Percentiles rank a stretch among this genome's conserved stretches.
Evolutionary conservation across 2,329 filamentous ascomycete species (phyloP).

Genomic region (Hypoxylon sp.): DNA sequence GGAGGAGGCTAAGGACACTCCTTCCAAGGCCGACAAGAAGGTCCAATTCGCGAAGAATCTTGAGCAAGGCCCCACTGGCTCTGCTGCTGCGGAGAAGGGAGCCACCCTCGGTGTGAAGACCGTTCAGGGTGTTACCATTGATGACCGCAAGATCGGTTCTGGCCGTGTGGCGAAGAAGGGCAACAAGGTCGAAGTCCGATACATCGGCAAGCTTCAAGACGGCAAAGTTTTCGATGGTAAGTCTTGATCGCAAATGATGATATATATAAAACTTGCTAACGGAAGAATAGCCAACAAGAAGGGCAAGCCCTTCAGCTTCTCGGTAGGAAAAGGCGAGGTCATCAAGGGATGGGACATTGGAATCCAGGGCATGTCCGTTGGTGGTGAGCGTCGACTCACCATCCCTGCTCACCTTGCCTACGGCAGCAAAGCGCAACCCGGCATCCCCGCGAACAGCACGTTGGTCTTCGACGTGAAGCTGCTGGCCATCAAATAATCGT

Average conservation of each 20-base stretch:
- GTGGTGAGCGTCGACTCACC: constrained; percentile 92
- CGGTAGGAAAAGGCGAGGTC: constrained; percentile 92
- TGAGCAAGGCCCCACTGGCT: constrained; percentile 92
- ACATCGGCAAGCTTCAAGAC: constrained; percentile 96
- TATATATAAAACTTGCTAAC: constrained; percentile 43
- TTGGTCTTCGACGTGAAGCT: constrained; percentile 94
- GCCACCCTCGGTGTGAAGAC: constrained; percentile 79
- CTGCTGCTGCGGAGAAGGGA: constrained; percentile 68
- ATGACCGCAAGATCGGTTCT: constrained; percentile 93
- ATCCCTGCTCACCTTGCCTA: constrained; percentile 92
- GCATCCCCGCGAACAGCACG: constrained; percentile 92
- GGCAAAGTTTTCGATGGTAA: constrained; percentile 95
- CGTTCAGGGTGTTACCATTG: constrained; percentile 90
- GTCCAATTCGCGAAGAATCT: constrained; percentile 99
- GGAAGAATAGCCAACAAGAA: constrained; percentile 88
- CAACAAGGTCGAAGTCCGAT: constrained; percentile 92
- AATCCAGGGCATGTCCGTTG: constrained; percentile 90
- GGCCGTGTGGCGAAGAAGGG: constrained; percentile 91
- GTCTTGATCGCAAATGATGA: constrained; percentile 57
- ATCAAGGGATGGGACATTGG: constrained; percentile 99
- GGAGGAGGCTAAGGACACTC: constrained; percentile 66
- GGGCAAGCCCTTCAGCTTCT: constrained; percentile 97
- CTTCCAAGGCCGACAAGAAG: constrained; percentile 84
- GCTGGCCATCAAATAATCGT: constrained; percentile 81
- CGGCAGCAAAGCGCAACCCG: constrained; percentile 84